Conservation (phyloP, 208 protist genomes). For the Plasmodiophora brassicae region DNA sequence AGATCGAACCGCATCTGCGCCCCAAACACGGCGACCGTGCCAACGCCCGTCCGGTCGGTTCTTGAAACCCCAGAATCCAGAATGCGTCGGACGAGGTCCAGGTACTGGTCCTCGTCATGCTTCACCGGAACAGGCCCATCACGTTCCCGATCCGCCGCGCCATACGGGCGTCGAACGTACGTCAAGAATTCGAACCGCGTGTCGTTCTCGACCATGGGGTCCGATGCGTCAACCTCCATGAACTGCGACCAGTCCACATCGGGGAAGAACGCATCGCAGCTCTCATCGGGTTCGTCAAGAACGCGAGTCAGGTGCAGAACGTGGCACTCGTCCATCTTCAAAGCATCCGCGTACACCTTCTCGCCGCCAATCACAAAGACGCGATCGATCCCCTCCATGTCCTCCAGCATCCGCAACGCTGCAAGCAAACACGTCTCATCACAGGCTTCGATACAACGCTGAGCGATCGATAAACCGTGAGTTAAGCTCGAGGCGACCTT, state of each 20-base stretch:
- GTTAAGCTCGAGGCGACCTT: no score
- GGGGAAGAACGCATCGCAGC: constrained; percentile 34
- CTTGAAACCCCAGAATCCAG: constrained; percentile 54
- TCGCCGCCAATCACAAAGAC: constrained; percentile 86
- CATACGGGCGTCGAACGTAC: background rate
- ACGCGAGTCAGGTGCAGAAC: constrained; percentile 28
- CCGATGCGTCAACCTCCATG: background rate
- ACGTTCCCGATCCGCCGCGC: background rate
- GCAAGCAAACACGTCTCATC: no score
- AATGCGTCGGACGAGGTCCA: constrained; percentile 71
- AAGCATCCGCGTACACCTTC: constrained; percentile 71
- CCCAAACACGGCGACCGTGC: constrained; percentile 85
- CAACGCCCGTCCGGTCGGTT: constrained; percentile 86
- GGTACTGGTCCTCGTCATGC: constrained; percentile 81
- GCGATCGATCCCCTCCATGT: background rate
- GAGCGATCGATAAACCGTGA: no score
- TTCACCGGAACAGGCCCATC: background rate
- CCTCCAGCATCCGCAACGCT: background rate
- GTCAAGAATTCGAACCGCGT: background rate
- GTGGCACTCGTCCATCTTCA: constrained; percentile 39
- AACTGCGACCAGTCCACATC: background rate
- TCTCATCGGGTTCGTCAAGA: background rate
- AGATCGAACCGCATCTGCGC: constrained; percentile 91
- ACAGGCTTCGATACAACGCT: no score
- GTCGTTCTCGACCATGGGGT: background rate